A percentile compares a stretch with the other conserved stretches of the same genome.
These are phyloP conservation scores for Leucocoprinus leucothites DNA, from an alignment of 768 basidiomycete genomes.

Conservation along the genomic window DNA sequence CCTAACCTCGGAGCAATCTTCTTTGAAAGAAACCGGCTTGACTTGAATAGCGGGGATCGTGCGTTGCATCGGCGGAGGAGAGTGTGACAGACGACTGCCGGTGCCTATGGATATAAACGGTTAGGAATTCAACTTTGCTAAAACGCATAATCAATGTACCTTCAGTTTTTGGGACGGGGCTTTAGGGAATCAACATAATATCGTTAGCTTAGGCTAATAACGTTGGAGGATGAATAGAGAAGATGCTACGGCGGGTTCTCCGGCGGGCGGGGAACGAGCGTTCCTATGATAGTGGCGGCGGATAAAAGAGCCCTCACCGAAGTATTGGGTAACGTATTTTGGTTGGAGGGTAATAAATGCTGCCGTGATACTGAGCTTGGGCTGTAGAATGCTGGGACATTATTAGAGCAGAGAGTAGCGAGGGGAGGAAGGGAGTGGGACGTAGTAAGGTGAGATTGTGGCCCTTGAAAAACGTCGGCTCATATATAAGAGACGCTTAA, in stretches of 20 bases:
- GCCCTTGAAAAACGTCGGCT: background rate
- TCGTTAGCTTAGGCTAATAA: slow-evolving; percentile 1
- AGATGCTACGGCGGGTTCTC: background rate
- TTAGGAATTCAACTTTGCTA: slow-evolving; percentile 9
- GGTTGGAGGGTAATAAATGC: background rate
- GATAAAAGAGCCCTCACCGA: slow-evolving; percentile 5
- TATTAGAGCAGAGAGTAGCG: background rate
- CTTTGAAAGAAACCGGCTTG: background rate
- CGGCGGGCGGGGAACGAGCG: background rate
- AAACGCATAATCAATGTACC: slow-evolving; percentile 3
- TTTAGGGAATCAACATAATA: background rate
- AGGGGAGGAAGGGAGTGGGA: slow-evolving; percentile 1
- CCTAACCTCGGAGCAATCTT: background rate
- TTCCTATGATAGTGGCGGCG: background rate
- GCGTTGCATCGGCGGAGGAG: slow-evolving; percentile 8
- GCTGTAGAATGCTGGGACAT: background rate
- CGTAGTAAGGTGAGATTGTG: background rate
- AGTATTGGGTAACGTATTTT: background rate
- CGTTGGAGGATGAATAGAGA: background rate
- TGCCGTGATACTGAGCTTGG: background rate
- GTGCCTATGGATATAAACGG: slow-evolving; percentile 9
- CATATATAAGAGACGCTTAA: slow-evolving; percentile 4
- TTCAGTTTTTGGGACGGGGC: slow-evolving; percentile 1
- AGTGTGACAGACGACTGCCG: slow-evolving; percentile 1
- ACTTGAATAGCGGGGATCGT: background rate